Base-by-base conservation (phyloP, 495 filamentous ascomycete species). In the Astrothelium subdiscretum region DNA sequence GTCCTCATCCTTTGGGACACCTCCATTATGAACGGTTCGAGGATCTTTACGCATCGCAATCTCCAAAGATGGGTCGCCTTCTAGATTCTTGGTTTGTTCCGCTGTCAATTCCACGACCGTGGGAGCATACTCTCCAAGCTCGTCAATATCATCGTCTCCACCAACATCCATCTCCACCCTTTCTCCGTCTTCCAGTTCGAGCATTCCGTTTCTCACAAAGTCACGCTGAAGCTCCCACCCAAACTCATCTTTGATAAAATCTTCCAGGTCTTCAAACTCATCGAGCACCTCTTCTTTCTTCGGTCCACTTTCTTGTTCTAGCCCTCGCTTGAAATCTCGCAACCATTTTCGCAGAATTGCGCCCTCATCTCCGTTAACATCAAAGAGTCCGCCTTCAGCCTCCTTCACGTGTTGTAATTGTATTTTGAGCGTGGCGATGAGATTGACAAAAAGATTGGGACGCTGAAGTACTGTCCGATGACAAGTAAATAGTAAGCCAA, bases 61-160 rank as follows among this genome's bases (percentile, higher is more conserved):
- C 59, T 15, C 22, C 15, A 20, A 59, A 31, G 40, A 51, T 22
- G 58, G 10, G 40, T 58, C 32, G 40, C 57, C 59, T 1, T 61
- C 52, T 32, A 76, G 51, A 48, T 66, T 59, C 31, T 60, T 66
- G 18, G 65, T 61, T 57, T 77, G 74, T 44, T 69, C 69, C 5
- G 68, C 26, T 22, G 73, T 75, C 66, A 91, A 67, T 58, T 91
- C 84, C 4, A 98, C 90, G 20, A 98, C 73, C 26, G 87, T 79
- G 18, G 92, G 94, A 63, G 88, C 86, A 77, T 91, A 92, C 69
- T 96, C 92, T 20, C 90, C 90, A 62, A 81, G 82, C 73, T 94
- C 90, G 59, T 94, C 89, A 61, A 95, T 89, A 62, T 84, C 89
- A 64, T 92, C 87, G 63, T 86, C 80, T 5, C 85, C 88, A 29